Base-by-base conservation (phyloP, 1,139 yeast genomes). In the Taphrina flavorubra region DNA sequence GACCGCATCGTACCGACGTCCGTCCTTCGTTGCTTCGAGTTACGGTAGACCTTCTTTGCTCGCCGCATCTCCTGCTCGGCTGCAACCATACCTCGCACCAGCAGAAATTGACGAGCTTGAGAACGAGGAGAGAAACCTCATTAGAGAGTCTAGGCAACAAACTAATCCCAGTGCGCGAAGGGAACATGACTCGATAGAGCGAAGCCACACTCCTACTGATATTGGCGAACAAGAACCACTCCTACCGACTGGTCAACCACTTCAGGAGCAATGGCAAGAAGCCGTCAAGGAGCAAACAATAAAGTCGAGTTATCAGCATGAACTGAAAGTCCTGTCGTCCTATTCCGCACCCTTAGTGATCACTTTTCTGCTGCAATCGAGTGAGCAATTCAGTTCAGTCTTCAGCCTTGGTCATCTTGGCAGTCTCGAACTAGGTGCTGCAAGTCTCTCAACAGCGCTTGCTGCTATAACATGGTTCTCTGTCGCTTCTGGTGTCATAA, bases 401-500 rank as follows among this genome's bases (percentile, higher is more conserved):
- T 89, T 90, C 75, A 85, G 90, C 11, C 96, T 89, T 14, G 96
- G 97, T 6, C 88, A 89, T 75, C 79, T 90, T 68, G 97, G 97
- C 18, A 86, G 88, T 66, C 82, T 83, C 46, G 91, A 89, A 77
- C 80, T 90, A 70, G 91, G 87, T 5, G 90, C 89, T 37, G 96
- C 90, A 1, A 89, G 96, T 0, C 81, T 92, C 72, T 96, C 92
- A 0, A 85, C 94, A 1, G 91, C 92, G 96, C 87, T 96, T 0
- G 87, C 94, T 0, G 89, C 94, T 49, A 90, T 92, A 64, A 86
- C 94, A 0, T 80, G 80, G 2, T 84, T 89, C 74, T 96, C 96
- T 0, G 80, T 91, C 1, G 89, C 90, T 76, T 96, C 90, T 78
- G 97, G 97, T 20, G 85, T 90, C 66, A 88, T 97, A 0, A 91